Evolutionary conservation across 2,329 filamentous ascomycete genomes (phyloP), one percentile per base, ranked within the genome.

Genomic region (Colletotrichum trifolii): DNA sequence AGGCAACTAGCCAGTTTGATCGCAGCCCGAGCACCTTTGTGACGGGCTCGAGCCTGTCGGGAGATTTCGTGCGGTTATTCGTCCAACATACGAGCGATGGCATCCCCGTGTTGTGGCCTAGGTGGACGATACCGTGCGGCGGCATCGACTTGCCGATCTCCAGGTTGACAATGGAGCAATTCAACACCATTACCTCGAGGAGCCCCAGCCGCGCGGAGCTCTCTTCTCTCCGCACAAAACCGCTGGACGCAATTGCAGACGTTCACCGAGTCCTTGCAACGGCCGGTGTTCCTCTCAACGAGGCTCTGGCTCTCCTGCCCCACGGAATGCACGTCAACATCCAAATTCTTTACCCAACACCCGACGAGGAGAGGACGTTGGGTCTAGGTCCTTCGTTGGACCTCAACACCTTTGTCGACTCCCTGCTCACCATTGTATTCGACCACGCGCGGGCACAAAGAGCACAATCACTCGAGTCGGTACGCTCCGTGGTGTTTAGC

Each of bases 1-100:
- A 98, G 78, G 95, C 95, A 0, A 99, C 96, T 1, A 97, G 94
- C 73, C 94, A 97, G 71, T 86, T 96, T 52, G 93, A 97, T 75
- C 89, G 92, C 54, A 92, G 94, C 50, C 91, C 91, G 33, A 96
- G 87, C 73, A 92, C 93, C 33, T 88, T 98, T 33, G 93, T 99
- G 15, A 98, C 95, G 0, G 96, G 95, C 1, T 98, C 95, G 9
- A 98, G 95, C 79, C 79, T 99, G 60, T 96, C 93, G 3, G 96
- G 96, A n/a, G 92, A 98, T 73, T 98, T 98, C 76, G 89, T 97
- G 33, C 89, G 94, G 60, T 81, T 99, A 8, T 97, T 94, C 73
- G 92, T 98, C 33, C 96, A 99, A 73, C 87, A 97, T 70, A 98
- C 95, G 1, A 90, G 89, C 66, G 96, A 99, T 74, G 90, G 91